Base-by-base conservation (phyloP, 1,139 yeast species). In the Saccharomyces hybrid region DNA sequence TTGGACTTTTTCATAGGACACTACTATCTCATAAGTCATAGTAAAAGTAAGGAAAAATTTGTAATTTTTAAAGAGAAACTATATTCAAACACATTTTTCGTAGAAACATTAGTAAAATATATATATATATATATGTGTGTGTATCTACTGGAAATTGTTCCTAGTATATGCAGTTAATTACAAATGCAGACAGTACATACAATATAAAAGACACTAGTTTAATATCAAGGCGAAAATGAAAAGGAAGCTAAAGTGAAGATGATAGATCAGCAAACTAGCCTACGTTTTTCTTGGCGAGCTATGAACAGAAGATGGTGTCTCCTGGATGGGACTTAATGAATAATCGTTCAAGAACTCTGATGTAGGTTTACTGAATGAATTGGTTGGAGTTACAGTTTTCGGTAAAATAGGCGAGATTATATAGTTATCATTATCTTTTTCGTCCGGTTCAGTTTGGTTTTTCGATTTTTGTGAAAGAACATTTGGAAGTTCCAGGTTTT, bases 301-400 rank as follows among this genome's bases (percentile, higher is more conserved):
- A 50, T 66, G 67, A 4, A 62, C 64, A 3, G 72, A 68, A 3
- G 65, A 55, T 6, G 64, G 50, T 13, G 56, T 57, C 51, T 69
- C 72, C 51, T 68, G 70, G 20, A 69, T 69, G 3, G 72, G 72
- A 54, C 72, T 69, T 34, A 69, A 53, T 4, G 69, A 63, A 27
- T 56, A 55, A 7, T 58, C 63, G 34, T 57, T 56, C 5, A 56
- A 30, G 41, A 61, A 63, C 13, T 57, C 60, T 5, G 69, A 65
- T 1, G 61, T 56, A 5, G 69, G 69, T 32, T 60, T 59, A 9
- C 57, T 55, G 53, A 61, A 63, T 2, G 64, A 57, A 46, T 56
- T 61, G 11, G 62, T 53, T 2, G 61, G 65, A 6, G 61, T 61
- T 5, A 54, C 54, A 3, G 60, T 59, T 42, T 41, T 48, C 38